Percentiles rank a stretch among this genome's conserved stretches.
Conservation (phyloP, 441 rosid species). For the Daphne laureola region DNA sequence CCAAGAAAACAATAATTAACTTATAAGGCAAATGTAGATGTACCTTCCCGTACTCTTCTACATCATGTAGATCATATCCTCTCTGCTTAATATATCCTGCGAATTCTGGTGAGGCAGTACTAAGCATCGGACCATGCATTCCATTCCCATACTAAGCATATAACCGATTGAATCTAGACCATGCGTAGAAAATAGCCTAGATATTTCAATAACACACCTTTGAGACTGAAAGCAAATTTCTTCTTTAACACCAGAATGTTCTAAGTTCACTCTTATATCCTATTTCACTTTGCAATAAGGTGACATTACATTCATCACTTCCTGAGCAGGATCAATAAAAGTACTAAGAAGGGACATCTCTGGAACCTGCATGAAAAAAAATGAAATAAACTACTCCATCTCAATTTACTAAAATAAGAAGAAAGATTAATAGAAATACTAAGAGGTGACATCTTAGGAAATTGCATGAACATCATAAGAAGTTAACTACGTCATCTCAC, state of each 20-base stretch:
- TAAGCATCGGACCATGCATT: too few relatives aligned
- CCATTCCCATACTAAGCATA: too few relatives aligned
- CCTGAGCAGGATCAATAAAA: constrained; percentile 51
- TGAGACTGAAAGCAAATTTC: constrained; percentile 36
- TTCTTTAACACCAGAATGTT: constrained; percentile 27
- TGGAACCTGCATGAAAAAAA: constrained; percentile 56
- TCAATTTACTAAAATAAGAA: background rate
- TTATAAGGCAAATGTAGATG: background rate
- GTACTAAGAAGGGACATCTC: constrained; percentile 74
- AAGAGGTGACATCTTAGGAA: too few relatives aligned
- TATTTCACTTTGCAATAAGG: constrained; percentile 52
- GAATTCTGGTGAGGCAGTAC: constrained; percentile 60
- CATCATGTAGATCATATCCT: constrained; percentile 94
- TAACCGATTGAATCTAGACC: too few relatives aligned
- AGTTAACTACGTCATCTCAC: too few relatives aligned
- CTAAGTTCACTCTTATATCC: constrained; percentile 46
- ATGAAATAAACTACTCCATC: constrained; percentile 8
- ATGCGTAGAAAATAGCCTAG: too few relatives aligned
- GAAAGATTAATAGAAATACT: too few relatives aligned
- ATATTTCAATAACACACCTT: constrained; percentile 31
- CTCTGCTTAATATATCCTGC: constrained; percentile 74
- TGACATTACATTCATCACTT: constrained; percentile 51
- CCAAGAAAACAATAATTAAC: constrained; percentile 1
- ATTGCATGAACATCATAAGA: too few relatives aligned
- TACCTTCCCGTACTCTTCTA: constrained; percentile 82